Percentiles rank a stretch among this genome's conserved stretches.
These are phyloP conservation scores for Cutaneotrichosporon curvatum DNA, from an alignment of 1,284 basidiomycete species.

Conservation along the genomic window DNA sequence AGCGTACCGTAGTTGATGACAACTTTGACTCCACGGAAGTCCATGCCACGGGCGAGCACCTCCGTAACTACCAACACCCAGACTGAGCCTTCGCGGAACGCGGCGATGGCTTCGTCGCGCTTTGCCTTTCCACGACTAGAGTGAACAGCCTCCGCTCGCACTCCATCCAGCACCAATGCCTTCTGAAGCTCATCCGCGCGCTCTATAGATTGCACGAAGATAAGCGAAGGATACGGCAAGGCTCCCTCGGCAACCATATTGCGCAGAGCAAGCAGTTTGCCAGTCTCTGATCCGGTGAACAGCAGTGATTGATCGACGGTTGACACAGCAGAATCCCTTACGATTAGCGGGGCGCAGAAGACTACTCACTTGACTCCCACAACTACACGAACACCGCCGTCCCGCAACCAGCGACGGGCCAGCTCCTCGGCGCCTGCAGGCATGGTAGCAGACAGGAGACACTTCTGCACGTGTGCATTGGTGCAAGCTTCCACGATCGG, in stretches of 20 bases:
- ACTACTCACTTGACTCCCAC: constrained; percentile 78
- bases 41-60: constrained; percentile 93
- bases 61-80: constrained; percentile 93
- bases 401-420: constrained; percentile 71
- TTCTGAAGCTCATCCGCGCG: constrained; percentile 84
- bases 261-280: constrained; percentile 79
- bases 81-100: constrained; percentile 78
- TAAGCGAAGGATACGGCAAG: constrained; percentile 79
- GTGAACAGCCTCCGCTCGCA: constrained; percentile 86
- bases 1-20: constrained; percentile 75
- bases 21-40: constrained; percentile 88
- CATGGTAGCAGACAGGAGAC: constrained; percentile 89
- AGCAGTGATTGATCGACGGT: constrained; percentile 79
- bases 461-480: constrained; percentile 67
- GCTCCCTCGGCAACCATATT: constrained; percentile 70
- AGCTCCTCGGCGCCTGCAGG: constrained; percentile 82
- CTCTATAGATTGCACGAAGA: constrained; percentile 89
- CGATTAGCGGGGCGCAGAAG: background rate
- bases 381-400: constrained; percentile 74
- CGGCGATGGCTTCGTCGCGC: constrained; percentile 72
- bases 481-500: constrained; percentile 81
- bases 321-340: constrained; percentile 68
- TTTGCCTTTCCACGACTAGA: constrained; percentile 79
- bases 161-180: constrained; percentile 75
- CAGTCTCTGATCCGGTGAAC: constrained; percentile 86